Base-by-base conservation (phyloP, 2,329 filamentous ascomycete species). In the Nemania sp. region DNA sequence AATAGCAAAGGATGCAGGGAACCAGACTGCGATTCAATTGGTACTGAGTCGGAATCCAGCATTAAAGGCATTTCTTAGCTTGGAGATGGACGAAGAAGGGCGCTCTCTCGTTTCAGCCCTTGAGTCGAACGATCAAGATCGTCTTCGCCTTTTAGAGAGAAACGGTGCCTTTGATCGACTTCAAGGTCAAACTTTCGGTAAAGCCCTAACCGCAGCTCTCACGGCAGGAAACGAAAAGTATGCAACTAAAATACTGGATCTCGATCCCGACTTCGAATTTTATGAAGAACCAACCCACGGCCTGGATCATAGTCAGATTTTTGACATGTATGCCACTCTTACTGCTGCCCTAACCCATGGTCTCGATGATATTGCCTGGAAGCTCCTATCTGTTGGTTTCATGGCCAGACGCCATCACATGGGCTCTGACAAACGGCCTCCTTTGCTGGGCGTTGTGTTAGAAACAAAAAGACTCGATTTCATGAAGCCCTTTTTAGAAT, bases 291-390 rank as follows among this genome's bases (percentile, higher is more conserved):
- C n/a, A 25, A 20, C 40, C 40, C 7, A 9, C 20, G 20, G n/a
- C 13, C 5, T 18, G 13, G 5, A 18, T 45, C 5, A 42, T 1
- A 1, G 17, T 15, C 1, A 12, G 25, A 1, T 21, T 13, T 54
- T 35, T 37, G 1, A 21, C 5, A 11, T n/a, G 1, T n/a, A 6
- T 15, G 2, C 1, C 29, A 35, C 37, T 6, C 1, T 57, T 2
- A 7, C 3, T 29, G 12, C 32, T 20, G 54, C 54, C 12, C 39
- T 57, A 3, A 10, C 32, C 12, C 25, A 57, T 32, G 15, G 39
- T 39, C 46, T 52, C n/a, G 11, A 52, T 52, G 40, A 52, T n/a
- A 52, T 57, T 32, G 47, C 54, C 15, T 57, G 54, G 54, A 46
- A 32, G 11, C 5, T 51, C 13, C 17, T 54, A 10, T 15, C 51